A percentile compares a stretch with the other conserved stretches of the same genome.
These are phyloP conservation scores for Vinca major DNA, from an alignment of 305 asterid genomes.

Conservation along the genomic window DNA sequence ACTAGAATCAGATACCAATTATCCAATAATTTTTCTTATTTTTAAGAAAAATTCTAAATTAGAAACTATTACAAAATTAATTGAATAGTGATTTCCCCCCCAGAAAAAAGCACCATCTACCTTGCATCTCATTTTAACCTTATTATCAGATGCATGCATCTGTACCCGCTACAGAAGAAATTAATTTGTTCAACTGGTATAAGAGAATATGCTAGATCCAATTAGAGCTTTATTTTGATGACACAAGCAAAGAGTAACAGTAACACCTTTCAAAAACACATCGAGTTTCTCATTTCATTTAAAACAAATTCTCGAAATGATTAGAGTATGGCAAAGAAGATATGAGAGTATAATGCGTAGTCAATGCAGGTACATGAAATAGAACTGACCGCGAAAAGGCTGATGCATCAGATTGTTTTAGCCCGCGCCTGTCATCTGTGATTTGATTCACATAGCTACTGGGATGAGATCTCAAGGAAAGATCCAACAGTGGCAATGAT, in stretches of 20 bases:
- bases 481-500: conserved; percentile 49
- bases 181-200: neutral
- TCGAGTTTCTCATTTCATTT: neutral
- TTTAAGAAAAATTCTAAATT: neutral
- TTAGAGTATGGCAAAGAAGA: no score
- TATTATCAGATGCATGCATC: neutral
- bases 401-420: conserved; percentile 89
- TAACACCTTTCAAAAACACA: neutral
- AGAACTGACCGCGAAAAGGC: conserved; percentile 81
- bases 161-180: neutral
- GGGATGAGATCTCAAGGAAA: conserved; percentile 53
- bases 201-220: neutral
- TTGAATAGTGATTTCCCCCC: neutral
- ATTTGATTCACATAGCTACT: conserved; percentile 37
- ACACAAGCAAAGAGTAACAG: neutral
- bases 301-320: neutral
- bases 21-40: neutral
- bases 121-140: neutral
- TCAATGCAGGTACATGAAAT: conserved; percentile 3
- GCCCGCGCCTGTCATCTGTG: conserved; percentile 35
- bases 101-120: neutral
- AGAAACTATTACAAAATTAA: neutral
- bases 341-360: no score
- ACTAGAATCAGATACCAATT: neutral
- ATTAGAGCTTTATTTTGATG: neutral